A percentile compares a stretch with the other conserved stretches of the same genome.
phyloP scores from a whole-genome alignment of 2,329 filamentous ascomycete species.

The Aspergillus fijiensis region DNA sequence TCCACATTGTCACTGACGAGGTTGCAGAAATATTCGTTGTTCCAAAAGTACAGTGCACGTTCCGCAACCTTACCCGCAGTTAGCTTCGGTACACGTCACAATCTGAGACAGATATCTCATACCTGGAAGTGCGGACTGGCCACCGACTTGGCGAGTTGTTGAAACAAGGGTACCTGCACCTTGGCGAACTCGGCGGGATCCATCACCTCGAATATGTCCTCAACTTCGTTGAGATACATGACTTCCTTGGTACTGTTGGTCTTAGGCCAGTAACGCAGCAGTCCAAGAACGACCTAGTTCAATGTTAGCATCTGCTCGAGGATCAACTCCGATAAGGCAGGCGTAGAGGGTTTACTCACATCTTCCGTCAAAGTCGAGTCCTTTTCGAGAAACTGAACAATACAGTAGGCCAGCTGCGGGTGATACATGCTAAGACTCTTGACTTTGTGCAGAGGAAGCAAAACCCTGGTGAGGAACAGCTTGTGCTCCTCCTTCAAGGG shows the following conservation, averaged over 20 bases:
- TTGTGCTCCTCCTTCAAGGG: conserved; percentile 99
- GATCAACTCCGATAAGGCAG: neutral
- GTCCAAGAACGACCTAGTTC: conserved; percentile 78
- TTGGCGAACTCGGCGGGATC: conserved; percentile 98
- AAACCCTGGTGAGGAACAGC: conserved; percentile 87
- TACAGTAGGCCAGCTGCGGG: conserved; percentile 96
- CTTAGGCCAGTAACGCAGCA: conserved; percentile 97
- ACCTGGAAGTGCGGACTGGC: conserved; percentile 97
- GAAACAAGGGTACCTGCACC: conserved; percentile 95
- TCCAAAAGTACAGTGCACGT: conserved; percentile 98
- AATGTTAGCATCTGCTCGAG: conserved; percentile 14
- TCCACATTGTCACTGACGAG: conserved; percentile 98
- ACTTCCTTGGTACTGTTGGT: conserved; percentile 99
- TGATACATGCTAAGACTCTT: conserved; percentile 99
- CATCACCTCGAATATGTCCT: conserved; percentile 99
- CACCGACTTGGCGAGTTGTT: conserved; percentile 95
- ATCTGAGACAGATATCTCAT: conserved; percentile 17
- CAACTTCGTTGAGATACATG: conserved; percentile 98
- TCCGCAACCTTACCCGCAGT: conserved; percentile 70
- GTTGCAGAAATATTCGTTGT: conserved; percentile 99
- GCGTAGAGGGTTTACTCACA: conserved; percentile 51
- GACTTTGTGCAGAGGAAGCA: conserved; percentile 94
- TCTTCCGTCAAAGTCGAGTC: conserved; percentile 96
- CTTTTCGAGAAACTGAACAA: conserved; percentile 97
- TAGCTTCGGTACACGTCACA: conserved; percentile 9